Evolutionary conservation across 352 stramenopile genomes (phyloP), one percentile per base, ranked within the genome.

Genomic region (Phytophthora uliginosa): DNA sequence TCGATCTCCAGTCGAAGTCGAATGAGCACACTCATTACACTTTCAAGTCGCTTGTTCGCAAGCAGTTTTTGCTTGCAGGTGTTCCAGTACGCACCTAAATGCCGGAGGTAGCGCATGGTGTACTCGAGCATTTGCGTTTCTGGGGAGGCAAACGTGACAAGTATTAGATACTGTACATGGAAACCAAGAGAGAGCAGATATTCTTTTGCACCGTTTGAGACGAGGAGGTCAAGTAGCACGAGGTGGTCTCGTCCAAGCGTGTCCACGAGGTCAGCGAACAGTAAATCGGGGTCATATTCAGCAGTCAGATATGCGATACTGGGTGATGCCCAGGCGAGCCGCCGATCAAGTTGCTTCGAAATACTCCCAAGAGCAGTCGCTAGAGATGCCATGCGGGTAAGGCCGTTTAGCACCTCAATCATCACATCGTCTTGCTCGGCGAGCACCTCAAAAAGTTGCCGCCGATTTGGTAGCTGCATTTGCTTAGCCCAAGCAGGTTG

Each of bases 51-150:
- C 3, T 63, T 50, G 7, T 50, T 26, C 53, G n/a, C 18, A 0
- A 71, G n/a, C 31, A 91, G 70, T 15, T 68, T 68, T 28, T 34
- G 31, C 45, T 69, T 71, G 34, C 74, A 82, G 7, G 38, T 48
- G 1, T 36, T 38, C 84, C 85, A 94, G 7, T 62, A 58, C 10
- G 20, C 24, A 10, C 24, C 65, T 18, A 88, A 59, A 33, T 66
- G 65, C 3, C 87, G 85, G 9, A 92, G 56, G 54, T 92, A 91
- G 36, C 71, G 78, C 60, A 91, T 63, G 5, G 87, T 63, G 54
- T 90, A 94, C 57, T 88, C 76, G 3, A 94, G 76, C 81, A 90
- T 92, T 54, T 60, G 40, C 6, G 87, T 94, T 76, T 94, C 87
- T 94, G 59, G 18, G 17, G 31, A 60, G 38, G 18, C 6, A 70